Evolutionary conservation across 106 monocot species (phyloP).

Genomic region (Vanilla planifolia): DNA sequence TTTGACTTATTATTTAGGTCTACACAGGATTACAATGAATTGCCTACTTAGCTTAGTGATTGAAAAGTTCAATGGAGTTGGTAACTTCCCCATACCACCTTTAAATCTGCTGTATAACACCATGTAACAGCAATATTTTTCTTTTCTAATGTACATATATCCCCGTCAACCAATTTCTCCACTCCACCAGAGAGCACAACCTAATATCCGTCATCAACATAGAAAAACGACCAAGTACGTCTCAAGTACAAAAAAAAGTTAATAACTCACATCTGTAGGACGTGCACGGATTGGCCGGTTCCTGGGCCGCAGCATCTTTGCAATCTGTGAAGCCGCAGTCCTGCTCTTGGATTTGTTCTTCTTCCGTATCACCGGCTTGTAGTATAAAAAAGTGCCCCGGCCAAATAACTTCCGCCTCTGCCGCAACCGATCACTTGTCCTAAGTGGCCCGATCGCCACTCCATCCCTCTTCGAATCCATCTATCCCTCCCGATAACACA

Average conservation of each 20-base stretch:
- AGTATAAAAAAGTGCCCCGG: constrained; percentile 34
- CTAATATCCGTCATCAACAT: no score
- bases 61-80: no score
- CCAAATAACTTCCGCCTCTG: constrained; percentile 57
- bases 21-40: no score
- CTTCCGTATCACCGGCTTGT: constrained; percentile 52
- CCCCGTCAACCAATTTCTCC: no score
- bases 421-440: constrained; percentile 81
- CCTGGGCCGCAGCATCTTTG: constrained; percentile 59
- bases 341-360: constrained; percentile 73
- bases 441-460: constrained; percentile 24
- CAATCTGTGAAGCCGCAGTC: constrained; percentile 76
- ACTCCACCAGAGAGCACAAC: no score
- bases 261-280: constrained; percentile 56
- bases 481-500: neutral
- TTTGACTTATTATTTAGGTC: no score
- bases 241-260: neutral
- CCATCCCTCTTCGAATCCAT: constrained; percentile 63
- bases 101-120: no score
- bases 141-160: no score
- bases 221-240: constrained; percentile 1
- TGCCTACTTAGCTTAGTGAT: no score
- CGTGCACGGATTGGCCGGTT: constrained; percentile 32
- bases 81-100: no score
- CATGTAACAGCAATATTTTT: no score